Evolutionary conservation across 2,329 filamentous ascomycete genomes (phyloP).

Genomic region (Phoma sp.): DNA sequence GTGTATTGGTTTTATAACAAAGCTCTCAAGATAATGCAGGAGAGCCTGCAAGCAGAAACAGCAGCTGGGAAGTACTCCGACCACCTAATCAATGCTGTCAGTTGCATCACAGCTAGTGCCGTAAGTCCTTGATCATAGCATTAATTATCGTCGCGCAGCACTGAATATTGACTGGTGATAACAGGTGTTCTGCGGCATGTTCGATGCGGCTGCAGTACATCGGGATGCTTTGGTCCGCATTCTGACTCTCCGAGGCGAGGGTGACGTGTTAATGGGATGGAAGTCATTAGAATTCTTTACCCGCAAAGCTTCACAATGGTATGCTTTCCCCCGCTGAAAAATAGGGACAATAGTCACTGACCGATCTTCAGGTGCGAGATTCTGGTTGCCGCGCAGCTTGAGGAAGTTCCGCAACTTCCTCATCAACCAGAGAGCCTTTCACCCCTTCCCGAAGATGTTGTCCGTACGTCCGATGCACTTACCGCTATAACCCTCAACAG

Average conservation of each 20-base stretch:
- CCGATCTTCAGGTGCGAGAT: conserved; percentile 27
- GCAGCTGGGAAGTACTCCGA: conserved; percentile 21
- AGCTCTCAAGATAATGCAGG: conserved; percentile 24
- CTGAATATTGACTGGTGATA: not conserved
- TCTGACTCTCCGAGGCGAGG: conserved; percentile 23
- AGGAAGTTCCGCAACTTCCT: conserved; percentile 22
- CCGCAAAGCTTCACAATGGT: conserved; percentile 29
- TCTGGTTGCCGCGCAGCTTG: conserved; percentile 26
- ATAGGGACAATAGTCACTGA: not conserved
- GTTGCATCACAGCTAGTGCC: conserved; percentile 30
- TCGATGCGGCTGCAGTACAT: conserved; percentile 26
- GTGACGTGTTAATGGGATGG: conserved; percentile 24
- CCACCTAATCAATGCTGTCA: conserved; percentile 22
- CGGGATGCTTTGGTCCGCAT: conserved; percentile 29
- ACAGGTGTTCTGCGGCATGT: conserved; percentile 24
- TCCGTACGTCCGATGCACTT: conserved; percentile 14
- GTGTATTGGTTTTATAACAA: conserved; percentile 24
- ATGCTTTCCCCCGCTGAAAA: not conserved
- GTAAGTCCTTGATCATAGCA: conserved; percentile 12
- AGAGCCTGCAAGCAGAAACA: conserved; percentile 20
- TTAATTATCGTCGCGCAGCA: no score
- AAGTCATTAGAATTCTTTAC: conserved; percentile 19
- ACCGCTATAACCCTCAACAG: conserved; percentile 18
- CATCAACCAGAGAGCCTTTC: conserved; percentile 7
- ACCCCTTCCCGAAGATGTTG: conserved; percentile 14